phyloP scores from a whole-genome alignment of 805 yeast genomes.

The Ogataea haglerorum region DNA sequence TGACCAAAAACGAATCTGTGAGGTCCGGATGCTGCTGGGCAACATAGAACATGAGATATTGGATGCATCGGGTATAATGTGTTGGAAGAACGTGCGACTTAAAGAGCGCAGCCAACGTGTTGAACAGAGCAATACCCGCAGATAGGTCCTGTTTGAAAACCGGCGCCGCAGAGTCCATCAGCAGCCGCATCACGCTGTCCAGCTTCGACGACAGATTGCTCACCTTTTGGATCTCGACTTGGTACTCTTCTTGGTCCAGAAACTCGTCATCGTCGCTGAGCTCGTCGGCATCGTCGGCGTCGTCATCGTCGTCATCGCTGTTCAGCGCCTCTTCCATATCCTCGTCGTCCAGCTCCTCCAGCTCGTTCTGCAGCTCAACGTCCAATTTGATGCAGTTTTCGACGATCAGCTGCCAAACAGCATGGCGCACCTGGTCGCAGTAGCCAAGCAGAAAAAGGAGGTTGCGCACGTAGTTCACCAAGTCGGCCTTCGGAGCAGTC shows the following conservation, averaged over 20 bases:
- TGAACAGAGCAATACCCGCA: slow-evolving; percentile 65
- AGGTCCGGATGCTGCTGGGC: slow-evolving; percentile 81
- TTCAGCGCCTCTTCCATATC: slow-evolving; percentile 48
- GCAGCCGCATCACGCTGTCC: slow-evolving; percentile 60
- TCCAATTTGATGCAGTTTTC: slow-evolving; percentile 84
- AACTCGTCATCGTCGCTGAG: slow-evolving; percentile 30
- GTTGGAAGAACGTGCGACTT: slow-evolving; percentile 84
- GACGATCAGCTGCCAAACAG: slow-evolving; percentile 75
- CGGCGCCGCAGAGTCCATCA: slow-evolving; percentile 49
- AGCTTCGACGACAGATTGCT: slow-evolving; percentile 61
- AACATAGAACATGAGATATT: slow-evolving; percentile 74
- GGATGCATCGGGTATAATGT: slow-evolving; percentile 84
- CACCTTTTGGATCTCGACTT: slow-evolving; percentile 45
- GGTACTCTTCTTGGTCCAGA: slow-evolving; percentile 44
- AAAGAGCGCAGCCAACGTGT: slow-evolving; percentile 72
- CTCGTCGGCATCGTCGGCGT: slow-evolving; percentile 32
- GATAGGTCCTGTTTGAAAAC: slow-evolving; percentile 51
- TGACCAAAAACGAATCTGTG: slow-evolving; percentile 78
- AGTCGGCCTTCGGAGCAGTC: slow-evolving; percentile 49
- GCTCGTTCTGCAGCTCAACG: slow-evolving; percentile 85
- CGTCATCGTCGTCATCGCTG: slow-evolving; percentile 33
- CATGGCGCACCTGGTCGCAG: slow-evolving; percentile 70
- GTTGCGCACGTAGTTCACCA: slow-evolving; percentile 65
- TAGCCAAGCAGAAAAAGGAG: slow-evolving; percentile 58
- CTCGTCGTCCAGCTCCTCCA: slow-evolving; percentile 80